These are phyloP conservation scores for Venturiaceae sp. DNA, from an alignment of 2,329 filamentous ascomycete species.

Conservation along the genomic window DNA sequence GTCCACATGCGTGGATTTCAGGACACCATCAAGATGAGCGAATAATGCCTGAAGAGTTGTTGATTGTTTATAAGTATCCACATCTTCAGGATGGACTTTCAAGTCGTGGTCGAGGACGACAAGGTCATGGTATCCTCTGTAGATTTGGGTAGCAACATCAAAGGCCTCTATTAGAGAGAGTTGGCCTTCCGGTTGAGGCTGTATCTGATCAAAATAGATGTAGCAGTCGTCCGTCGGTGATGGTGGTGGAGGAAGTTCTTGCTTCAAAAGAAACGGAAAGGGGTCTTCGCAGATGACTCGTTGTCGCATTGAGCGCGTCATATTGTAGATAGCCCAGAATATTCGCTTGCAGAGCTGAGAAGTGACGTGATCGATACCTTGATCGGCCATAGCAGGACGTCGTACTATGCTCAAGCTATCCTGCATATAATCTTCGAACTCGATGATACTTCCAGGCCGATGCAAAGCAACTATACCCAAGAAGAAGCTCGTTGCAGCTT, in stretches of 20 bases:
- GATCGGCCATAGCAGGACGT: constrained; percentile 27
- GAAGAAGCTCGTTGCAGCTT: constrained; percentile 68
- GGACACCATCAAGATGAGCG: neutral
- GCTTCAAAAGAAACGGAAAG: constrained; percentile 58
- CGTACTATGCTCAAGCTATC: constrained; percentile 61
- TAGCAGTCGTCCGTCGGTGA: constrained; percentile 77
- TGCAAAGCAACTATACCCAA: constrained; percentile 54
- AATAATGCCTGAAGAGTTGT: neutral
- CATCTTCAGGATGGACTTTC: constrained; percentile 38
- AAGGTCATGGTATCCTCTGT: constrained; percentile 26
- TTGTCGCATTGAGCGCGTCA: constrained; percentile 45
- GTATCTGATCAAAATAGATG: constrained; percentile 61
- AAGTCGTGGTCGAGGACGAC: constrained; percentile 24
- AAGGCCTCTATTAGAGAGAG: constrained; percentile 70
- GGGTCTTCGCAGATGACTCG: constrained; percentile 15
- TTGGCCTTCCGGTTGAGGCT: constrained; percentile 56
- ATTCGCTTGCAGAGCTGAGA: constrained; percentile 49
- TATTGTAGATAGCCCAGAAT: constrained; percentile 62
- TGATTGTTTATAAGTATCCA: neutral
- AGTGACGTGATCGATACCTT: constrained; percentile 46
- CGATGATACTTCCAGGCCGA: constrained; percentile 45
- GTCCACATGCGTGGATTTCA: constrained; percentile 17
- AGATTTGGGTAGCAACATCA: constrained; percentile 69
- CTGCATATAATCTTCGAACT: constrained; percentile 50
- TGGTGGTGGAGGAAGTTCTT: constrained; percentile 50